These are phyloP conservation scores for Ramichloridium luteum DNA, from an alignment of 2,329 filamentous ascomycete genomes.

Conservation along the genomic window DNA sequence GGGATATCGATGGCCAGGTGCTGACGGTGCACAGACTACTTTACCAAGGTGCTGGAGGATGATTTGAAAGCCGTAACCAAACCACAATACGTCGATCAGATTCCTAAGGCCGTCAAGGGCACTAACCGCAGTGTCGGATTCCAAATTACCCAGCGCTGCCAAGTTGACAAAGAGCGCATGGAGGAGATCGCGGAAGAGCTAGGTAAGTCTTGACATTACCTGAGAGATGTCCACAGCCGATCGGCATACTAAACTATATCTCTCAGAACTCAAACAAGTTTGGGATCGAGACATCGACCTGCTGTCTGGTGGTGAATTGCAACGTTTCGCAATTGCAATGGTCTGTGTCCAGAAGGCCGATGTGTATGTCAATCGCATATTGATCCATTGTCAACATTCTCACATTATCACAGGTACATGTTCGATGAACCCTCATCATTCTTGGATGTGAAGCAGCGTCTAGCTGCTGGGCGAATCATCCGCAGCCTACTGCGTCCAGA, in stretches of 20 bases:
- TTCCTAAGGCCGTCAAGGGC: conserved; percentile 80
- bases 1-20: conserved; percentile 10
- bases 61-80: conserved; percentile 96
- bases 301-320: conserved; percentile 92
- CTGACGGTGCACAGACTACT: conserved; percentile 58
- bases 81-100: conserved; percentile 98
- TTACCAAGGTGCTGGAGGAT: conserved; percentile 95
- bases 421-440: conserved; percentile 99
- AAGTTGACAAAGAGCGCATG: conserved; percentile 57
- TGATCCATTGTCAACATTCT: too few relatives aligned
- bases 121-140: conserved; percentile 61
- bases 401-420: conserved; percentile 57
- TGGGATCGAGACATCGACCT: conserved; percentile 81
- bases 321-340: conserved; percentile 92
- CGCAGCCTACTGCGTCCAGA: conserved; percentile 77
- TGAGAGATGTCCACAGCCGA: not conserved
- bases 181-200: conserved; percentile 73
- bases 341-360: conserved; percentile 94
- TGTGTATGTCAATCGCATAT: conserved; percentile 52
- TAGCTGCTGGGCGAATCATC: conserved; percentile 83
- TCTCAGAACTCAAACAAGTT: conserved; percentile 71
- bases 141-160: conserved; percentile 63
- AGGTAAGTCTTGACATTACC: conserved; percentile 29
- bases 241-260: not conserved
- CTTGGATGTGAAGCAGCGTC: conserved; percentile 97